Percentiles rank a stretch among this genome's conserved stretches.
Evolutionary conservation across 2,329 filamentous ascomycete species (phyloP).

Genomic region (Thielaviopsis euricoi): DNA sequence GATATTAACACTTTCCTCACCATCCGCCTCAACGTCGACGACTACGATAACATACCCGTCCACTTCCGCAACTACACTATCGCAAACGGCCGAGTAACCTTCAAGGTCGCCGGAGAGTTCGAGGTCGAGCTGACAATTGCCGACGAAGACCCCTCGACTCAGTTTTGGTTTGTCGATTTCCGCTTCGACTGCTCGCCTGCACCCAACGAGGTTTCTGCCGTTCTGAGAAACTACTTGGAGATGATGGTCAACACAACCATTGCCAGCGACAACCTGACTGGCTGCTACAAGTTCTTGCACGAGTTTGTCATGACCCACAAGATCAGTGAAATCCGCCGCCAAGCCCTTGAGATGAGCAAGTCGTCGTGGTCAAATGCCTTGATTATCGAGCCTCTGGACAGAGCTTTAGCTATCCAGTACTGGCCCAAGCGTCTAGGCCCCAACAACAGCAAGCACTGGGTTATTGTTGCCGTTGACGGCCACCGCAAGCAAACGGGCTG

Average conservation of each 20-base stretch:
- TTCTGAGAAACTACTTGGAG: slow-evolving; percentile 51
- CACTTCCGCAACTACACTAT: slow-evolving; percentile 66
- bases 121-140: slow-evolving; percentile 86
- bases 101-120: slow-evolving; percentile 68
- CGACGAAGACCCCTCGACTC: slow-evolving; percentile 64
- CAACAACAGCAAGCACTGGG: slow-evolving; percentile 64
- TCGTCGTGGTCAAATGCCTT: slow-evolving; percentile 65
- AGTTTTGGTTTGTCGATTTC: slow-evolving; percentile 91
- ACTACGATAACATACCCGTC: slow-evolving; percentile 58
- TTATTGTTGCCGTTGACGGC: slow-evolving; percentile 69
- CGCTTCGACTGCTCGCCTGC: slow-evolving; percentile 66
- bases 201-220: slow-evolving; percentile 41
- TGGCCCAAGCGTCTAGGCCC: slow-evolving; percentile 47
- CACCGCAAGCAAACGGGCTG: slow-evolving; percentile 31
- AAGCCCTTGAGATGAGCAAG: slow-evolving; percentile 53
- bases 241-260: slow-evolving; percentile 55
- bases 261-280: slow-evolving; percentile 50
- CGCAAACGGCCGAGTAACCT: slow-evolving; percentile 75
- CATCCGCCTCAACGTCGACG: slow-evolving; percentile 69
- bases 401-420: slow-evolving; percentile 77
- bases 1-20: slow-evolving; percentile 73
- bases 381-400: slow-evolving; percentile 61
- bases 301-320: slow-evolving; percentile 83
- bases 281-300: slow-evolving; percentile 76
- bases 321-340: slow-evolving; percentile 63